Base-by-base conservation (phyloP, 805 yeast species). In the Vanderwaltozyma tropicalis region DNA sequence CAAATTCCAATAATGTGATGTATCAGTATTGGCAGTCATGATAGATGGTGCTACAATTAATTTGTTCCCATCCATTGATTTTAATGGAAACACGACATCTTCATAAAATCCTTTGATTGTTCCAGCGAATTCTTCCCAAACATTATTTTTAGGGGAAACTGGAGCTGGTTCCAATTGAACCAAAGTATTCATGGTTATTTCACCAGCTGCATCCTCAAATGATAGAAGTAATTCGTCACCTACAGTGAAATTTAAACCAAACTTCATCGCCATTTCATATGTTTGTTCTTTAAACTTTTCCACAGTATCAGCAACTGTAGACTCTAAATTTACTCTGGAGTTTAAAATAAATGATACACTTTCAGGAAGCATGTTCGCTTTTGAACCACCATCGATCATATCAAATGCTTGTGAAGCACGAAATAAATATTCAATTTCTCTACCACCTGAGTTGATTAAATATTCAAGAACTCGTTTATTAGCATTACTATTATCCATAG, bases 281-380 rank as follows among this genome's bases (percentile, higher is more conserved):
- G 70, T 68, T 27, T 67, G 57, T 0, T 42, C 40, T 9, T 58
- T 27, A 28, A 71, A 62, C 34, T 62, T 63, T 16, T 65, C 62
- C 14, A 62, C 46, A 4, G 68, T 69, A 15, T 63, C 68, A 3
- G 61, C 57, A 1, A 71, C 64, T 17, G 68, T 59, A n/a, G 77
- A 68, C 43, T 76, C 85, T 32, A 76, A 59, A 17, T 74, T 70
- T 39, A 82, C 66, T 51, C 94, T 67, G 50, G 80, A 81, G 58
- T 83, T 81, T 30, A 79, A 64, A 27, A 67, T 51, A 30, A 76
- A 63, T 25, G 61, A 57, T 2, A 72, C 73, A 17, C 65, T 58
- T 51, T 81, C 88, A 3, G 94, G 94, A 33, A 83, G 61, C 1
- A 92, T 86, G 50, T 83, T 83, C 21, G 78, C 67, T 59, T 83